Percentiles rank a stretch among this genome's conserved stretches.
These are phyloP conservation scores for Microbotryum silenes-acaulis DNA, from an alignment of 1,284 basidiomycete species.

Conservation along the genomic window DNA sequence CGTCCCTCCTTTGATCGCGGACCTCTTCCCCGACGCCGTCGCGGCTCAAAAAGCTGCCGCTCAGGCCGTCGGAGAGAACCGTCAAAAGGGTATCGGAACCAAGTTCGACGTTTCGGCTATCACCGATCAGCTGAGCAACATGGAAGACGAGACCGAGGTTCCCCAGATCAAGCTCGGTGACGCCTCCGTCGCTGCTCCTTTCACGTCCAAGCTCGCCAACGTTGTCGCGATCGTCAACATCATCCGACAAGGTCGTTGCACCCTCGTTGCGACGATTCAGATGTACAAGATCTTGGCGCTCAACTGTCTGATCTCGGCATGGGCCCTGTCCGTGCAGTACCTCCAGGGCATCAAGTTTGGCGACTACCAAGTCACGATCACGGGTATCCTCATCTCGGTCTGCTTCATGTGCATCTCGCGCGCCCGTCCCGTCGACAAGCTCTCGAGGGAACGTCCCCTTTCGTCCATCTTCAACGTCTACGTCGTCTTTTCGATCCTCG, in stretches of 20 bases:
- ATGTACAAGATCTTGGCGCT: slow-evolving; percentile 98
- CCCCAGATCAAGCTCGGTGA: slow-evolving; percentile 96
- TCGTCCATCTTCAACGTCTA: slow-evolving; percentile 95
- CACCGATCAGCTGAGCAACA: slow-evolving; percentile 78
- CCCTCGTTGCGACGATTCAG: slow-evolving; percentile 90
- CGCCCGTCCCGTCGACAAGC: slow-evolving; percentile 90
- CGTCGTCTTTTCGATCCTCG: slow-evolving; percentile 75
- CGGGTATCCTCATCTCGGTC: slow-evolving; percentile 84
- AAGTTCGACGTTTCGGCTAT: slow-evolving; percentile 85
- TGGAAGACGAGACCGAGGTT: slow-evolving; percentile 80
- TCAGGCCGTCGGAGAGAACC: slow-evolving; percentile 34
- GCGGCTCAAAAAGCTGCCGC: slow-evolving; percentile 73
- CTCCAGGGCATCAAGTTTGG: slow-evolving; percentile 96
- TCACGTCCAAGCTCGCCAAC: slow-evolving; percentile 89
- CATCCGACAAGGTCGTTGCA: slow-evolving; percentile 92
- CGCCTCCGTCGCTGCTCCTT: slow-evolving; percentile 90
- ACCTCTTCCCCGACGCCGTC: slow-evolving; percentile 80
- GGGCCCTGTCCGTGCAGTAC: slow-evolving; percentile 89
- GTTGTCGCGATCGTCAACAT: slow-evolving; percentile 90
- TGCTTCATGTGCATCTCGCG: slow-evolving; percentile 95
- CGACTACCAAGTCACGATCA: slow-evolving; percentile 56
- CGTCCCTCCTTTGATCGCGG: slow-evolving; percentile 65
- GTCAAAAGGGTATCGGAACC: slow-evolving; percentile 49
- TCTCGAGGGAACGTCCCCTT: slow-evolving; percentile 80
- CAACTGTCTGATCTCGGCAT: slow-evolving; percentile 92